phyloP scores from a whole-genome alignment of 164 flowering plant genomes.

The Tinospora cordifolia region DNA sequence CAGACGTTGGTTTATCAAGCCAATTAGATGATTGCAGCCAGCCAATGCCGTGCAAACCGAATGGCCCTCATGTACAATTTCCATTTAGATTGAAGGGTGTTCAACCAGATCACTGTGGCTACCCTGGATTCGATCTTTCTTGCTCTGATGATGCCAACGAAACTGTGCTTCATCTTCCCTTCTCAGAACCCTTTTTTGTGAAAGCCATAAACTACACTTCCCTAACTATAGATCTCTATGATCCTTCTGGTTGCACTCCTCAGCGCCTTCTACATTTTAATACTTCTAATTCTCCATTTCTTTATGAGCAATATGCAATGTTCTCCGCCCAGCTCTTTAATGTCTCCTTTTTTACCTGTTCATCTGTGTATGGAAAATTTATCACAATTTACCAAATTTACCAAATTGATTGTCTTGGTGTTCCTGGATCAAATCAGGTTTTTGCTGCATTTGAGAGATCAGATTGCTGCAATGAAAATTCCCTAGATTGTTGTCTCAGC shows the following conservation, averaged over 20 bases:
- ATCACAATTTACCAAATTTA: too few species aligned
- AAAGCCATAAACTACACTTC: slow-evolving; percentile 14
- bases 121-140: slow-evolving; percentile 23
- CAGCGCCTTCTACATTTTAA: slow-evolving; percentile 34
- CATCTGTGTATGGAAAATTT: too few species aligned
- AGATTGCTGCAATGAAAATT: too few species aligned
- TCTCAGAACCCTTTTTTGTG: slow-evolving; percentile 7
- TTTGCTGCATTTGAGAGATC: too few species aligned
- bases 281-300: background rate
- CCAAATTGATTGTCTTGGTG: too few species aligned
- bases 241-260: slow-evolving; percentile 29
- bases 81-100: slow-evolving; percentile 22
- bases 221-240: slow-evolving; percentile 8
- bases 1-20: too few species aligned
- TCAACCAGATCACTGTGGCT: slow-evolving; percentile 23
- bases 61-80: background rate
- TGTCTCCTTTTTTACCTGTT: too few species aligned
- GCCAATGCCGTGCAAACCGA: background rate
- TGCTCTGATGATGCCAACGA: slow-evolving; percentile 15
- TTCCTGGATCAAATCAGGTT: too few species aligned
- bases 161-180: slow-evolving; percentile 19
- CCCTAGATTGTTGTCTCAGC: too few species aligned
- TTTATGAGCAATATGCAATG: too few species aligned
- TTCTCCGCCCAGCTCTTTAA: too few species aligned
- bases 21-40: too few species aligned